A percentile compares a stretch with the other conserved stretches of the same genome.
Evolutionary conservation across 2,329 filamentous ascomycete species (phyloP).

Genomic region (Fusarium beomiforme): DNA sequence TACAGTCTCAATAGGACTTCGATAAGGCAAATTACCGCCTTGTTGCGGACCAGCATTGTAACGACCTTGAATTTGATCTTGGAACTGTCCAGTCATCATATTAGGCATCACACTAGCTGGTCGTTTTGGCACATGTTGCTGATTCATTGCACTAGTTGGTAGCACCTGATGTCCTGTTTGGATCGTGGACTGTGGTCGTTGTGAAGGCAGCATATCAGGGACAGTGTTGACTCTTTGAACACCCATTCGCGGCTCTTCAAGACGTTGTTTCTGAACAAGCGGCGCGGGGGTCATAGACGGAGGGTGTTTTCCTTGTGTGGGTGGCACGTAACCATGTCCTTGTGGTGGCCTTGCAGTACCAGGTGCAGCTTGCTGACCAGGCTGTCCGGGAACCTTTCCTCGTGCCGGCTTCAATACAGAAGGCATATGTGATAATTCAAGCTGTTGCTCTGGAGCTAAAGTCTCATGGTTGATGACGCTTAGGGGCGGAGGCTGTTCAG

Average conservation of each 20-base stretch:
- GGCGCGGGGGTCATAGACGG: slow-evolving; percentile 42
- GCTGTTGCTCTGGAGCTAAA: slow-evolving; percentile 10
- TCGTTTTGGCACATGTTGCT: slow-evolving; percentile 20
- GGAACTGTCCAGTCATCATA: slow-evolving; percentile 23
- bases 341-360: background rate
- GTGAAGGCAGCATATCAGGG: slow-evolving; percentile 35
- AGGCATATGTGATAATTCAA: slow-evolving; percentile 29
- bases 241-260: slow-evolving; percentile 31
- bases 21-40: slow-evolving; percentile 21
- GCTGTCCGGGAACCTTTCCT: slow-evolving; percentile 26
- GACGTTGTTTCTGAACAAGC: slow-evolving; percentile 24
- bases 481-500: background rate
- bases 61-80: background rate
- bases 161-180: slow-evolving; percentile 10
- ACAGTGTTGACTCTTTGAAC: slow-evolving; percentile 39
- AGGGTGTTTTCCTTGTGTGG: slow-evolving; percentile 36
- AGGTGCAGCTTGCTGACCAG: slow-evolving; percentile 6
- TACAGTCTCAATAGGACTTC: slow-evolving; percentile 16
- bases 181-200: slow-evolving; percentile 22
- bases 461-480: background rate
- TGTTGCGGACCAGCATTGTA: slow-evolving; percentile 8
- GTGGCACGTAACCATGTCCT: slow-evolving; percentile 36
- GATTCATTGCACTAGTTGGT: background rate
- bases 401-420: slow-evolving; percentile 41
- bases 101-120: slow-evolving; percentile 37